These are phyloP conservation scores for Coniosporium tulheliwenetii DNA, from an alignment of 2,329 filamentous ascomycete species.

Conservation along the genomic window DNA sequence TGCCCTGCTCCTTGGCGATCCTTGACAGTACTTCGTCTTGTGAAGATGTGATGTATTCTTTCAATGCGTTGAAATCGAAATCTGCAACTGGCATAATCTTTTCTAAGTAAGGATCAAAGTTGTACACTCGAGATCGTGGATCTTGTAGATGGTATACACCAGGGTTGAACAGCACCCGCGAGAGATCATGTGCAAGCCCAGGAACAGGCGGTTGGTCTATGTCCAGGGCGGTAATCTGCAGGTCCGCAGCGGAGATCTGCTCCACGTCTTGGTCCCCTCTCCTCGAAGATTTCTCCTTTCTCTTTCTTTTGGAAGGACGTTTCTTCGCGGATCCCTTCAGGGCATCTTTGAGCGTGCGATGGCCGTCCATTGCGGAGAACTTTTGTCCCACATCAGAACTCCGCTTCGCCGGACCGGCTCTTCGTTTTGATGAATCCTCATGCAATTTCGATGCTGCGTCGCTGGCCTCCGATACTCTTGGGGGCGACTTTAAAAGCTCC, in stretches of 20 bases:
- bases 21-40: conserved; percentile 57
- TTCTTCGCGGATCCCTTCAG: not conserved
- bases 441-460: no score
- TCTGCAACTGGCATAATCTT: conserved; percentile 85
- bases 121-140: conserved; percentile 72
- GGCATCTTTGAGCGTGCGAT: not conserved
- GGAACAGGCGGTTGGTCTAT: conserved; percentile 41
- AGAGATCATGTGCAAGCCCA: conserved; percentile 55
- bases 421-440: no score
- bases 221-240: conserved; percentile 21
- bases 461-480: no score
- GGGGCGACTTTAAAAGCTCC: no score
- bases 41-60: conserved; percentile 82
- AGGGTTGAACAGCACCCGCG: conserved; percentile 87
- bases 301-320: not conserved
- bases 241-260: conserved; percentile 8
- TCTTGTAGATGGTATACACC: conserved; percentile 90
- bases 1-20: conserved; percentile 49
- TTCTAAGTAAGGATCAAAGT: conserved; percentile 90
- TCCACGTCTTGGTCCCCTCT: no score
- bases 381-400: no score
- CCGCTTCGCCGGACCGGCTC: no score
- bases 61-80: conserved; percentile 80
- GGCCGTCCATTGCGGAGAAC: no score
- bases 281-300: no score